These are phyloP conservation scores for Albophoma yamanashiensis DNA, from an alignment of 2,329 filamentous ascomycete genomes.

Conservation along the genomic window DNA sequence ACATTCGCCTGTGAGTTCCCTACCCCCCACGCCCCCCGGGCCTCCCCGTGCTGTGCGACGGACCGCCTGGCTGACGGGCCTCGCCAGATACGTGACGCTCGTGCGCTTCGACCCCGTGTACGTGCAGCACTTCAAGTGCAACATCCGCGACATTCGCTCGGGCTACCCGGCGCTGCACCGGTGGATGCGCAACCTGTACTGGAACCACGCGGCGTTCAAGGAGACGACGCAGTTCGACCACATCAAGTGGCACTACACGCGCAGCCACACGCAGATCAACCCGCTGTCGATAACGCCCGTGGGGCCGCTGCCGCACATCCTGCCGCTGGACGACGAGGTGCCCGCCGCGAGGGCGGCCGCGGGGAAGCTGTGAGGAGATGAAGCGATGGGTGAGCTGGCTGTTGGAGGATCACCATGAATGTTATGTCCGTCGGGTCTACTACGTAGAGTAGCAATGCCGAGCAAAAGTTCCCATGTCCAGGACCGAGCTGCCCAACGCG, in stretches of 20 bases:
- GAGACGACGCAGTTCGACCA: constrained; percentile 87
- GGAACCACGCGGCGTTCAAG: constrained; percentile 66
- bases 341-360: constrained; percentile 30
- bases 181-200: constrained; percentile 80
- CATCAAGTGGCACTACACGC: constrained; percentile 71
- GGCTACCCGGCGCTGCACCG: constrained; percentile 73
- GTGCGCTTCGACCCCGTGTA: constrained; percentile 70
- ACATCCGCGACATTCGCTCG: constrained; percentile 71
- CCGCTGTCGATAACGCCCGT: constrained; percentile 67
- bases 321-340: constrained; percentile 72
- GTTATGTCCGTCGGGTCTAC: not conserved
- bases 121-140: constrained; percentile 83
- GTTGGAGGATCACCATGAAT: no score
- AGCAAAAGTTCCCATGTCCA: not conserved
- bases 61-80: no score
- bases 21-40: no score
- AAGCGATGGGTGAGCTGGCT: not conserved
- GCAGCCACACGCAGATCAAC: constrained; percentile 56
- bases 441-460: not conserved
- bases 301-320: constrained; percentile 73
- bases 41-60: no score
- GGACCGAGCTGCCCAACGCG: not conserved
- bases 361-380: not conserved
- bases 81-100: constrained; percentile 52
- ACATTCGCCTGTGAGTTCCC: constrained; percentile 55